Evolutionary conservation across 306 rosid genomes (phyloP).

Genomic region (Ochetophila trinervis): DNA sequence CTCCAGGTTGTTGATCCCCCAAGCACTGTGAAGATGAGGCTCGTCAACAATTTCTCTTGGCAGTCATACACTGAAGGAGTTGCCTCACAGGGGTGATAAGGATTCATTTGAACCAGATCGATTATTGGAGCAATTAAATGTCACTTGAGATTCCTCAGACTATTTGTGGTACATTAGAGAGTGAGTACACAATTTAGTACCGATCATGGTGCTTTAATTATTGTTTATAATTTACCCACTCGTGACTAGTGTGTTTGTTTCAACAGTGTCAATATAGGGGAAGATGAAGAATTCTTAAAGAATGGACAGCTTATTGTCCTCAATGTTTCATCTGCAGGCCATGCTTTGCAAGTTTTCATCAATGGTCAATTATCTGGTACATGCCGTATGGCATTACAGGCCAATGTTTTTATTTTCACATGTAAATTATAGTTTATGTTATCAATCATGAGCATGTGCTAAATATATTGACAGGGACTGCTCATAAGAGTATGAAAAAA

Average conservation of each 20-base stretch:
- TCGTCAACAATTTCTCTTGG: not conserved
- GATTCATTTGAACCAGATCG: not conserved
- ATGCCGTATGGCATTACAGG: not conserved
- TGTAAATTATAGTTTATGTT: not conserved
- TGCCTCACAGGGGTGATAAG: slow-evolving; percentile 6
- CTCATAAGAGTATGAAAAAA: slow-evolving; percentile 1
- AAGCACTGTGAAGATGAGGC: slow-evolving; percentile 5
- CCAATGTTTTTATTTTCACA: not conserved
- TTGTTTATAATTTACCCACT: not conserved
- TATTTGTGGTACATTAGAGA: slow-evolving; percentile 8
- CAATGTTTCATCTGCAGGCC: slow-evolving; percentile 14
- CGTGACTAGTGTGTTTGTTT: not conserved
- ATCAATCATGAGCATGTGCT: not conserved
- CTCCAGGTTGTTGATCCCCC: not conserved
- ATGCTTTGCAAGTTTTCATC: slow-evolving; percentile 17
- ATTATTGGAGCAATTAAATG: slow-evolving; percentile 17
- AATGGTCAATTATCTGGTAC: slow-evolving; percentile 14
- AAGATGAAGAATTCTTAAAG: not conserved
- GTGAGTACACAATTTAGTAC: not conserved
- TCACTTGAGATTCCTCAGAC: slow-evolving; percentile 7
- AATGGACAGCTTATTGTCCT: not conserved
- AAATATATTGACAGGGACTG: not conserved
- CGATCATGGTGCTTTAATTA: not conserved
- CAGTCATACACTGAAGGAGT: slow-evolving; percentile 5
- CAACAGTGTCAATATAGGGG: not conserved